Percentiles rank a stretch among this genome's conserved stretches.
These are phyloP conservation scores for Pulveroboletus sp. DNA, from an alignment of 768 basidiomycete species.

Conservation along the genomic window DNA sequence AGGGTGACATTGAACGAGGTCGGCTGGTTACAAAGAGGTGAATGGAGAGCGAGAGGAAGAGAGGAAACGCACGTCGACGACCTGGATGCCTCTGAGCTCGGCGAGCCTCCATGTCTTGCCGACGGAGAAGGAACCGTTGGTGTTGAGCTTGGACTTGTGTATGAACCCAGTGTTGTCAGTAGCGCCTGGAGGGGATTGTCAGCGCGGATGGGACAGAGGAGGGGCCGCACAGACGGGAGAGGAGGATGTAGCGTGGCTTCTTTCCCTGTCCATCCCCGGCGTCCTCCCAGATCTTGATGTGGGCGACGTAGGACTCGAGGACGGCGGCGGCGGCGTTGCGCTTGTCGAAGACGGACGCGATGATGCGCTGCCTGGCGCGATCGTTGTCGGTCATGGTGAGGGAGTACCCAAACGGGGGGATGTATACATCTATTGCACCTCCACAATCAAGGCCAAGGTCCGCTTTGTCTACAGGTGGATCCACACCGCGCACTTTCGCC, in stretches of 20 bases:
- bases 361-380: conserved; percentile 64
- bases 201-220: neutral
- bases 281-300: conserved; percentile 94
- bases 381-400: conserved; percentile 37
- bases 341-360: conserved; percentile 77
- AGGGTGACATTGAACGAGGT: conserved; percentile 75
- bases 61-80: conserved; percentile 56
- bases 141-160: conserved; percentile 96
- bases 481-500: neutral
- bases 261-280: conserved; percentile 61
- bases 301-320: conserved; percentile 80
- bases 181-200: conserved; percentile 41
- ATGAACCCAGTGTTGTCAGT: conserved; percentile 63
- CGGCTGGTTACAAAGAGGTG: conserved; percentile 39
- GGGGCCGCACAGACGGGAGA: conserved; percentile 68
- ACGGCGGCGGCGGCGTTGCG: conserved; percentile 57
- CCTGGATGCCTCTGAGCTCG: conserved; percentile 78
- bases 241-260: conserved; percentile 87
- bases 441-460: neutral
- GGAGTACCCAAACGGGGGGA: conserved; percentile 9
- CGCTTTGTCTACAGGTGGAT: conserved; percentile 3
- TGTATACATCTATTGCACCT: neutral
- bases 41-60: conserved; percentile 4
- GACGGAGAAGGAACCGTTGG: conserved; percentile 91
- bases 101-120: conserved; percentile 93